phyloP scores from a whole-genome alignment of 331 rosid species.

The Quercus phellos region DNA sequence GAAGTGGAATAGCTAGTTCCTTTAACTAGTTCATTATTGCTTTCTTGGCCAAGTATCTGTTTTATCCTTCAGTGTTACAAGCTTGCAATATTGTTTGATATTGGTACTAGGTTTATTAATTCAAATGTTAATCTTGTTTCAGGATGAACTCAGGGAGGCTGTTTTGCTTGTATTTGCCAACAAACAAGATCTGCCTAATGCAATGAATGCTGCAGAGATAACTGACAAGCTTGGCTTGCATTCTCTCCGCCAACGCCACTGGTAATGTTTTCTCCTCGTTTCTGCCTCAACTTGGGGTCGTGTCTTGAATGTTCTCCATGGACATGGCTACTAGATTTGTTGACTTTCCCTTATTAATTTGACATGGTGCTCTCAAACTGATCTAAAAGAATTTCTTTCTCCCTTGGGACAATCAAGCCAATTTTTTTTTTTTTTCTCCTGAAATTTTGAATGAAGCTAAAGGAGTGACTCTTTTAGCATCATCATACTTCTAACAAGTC shows the following conservation, averaged over 20 bases:
- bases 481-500: no score
- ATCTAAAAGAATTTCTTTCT: neutral
- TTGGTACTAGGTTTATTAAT: neutral
- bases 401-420: neutral
- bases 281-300: slow-evolving; percentile 2
- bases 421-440: neutral
- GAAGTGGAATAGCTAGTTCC: neutral
- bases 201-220: slow-evolving; percentile 97
- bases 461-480: neutral
- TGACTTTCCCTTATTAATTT: neutral
- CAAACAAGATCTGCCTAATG: slow-evolving; percentile 99
- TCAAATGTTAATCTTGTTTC: slow-evolving; percentile 30
- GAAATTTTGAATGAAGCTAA: neutral
- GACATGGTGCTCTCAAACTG: neutral
- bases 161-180: slow-evolving; percentile 96
- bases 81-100: neutral
- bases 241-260: slow-evolving; percentile 96
- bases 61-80: neutral
- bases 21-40: neutral
- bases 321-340: neutral
- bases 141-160: slow-evolving; percentile 96
- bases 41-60: neutral
- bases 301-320: neutral
- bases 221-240: slow-evolving; percentile 95
- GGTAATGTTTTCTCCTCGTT: slow-evolving; percentile 40